Base-by-base conservation (phyloP, 176 grass and related monocot genomes). In the Eleusine coracana region DNA sequence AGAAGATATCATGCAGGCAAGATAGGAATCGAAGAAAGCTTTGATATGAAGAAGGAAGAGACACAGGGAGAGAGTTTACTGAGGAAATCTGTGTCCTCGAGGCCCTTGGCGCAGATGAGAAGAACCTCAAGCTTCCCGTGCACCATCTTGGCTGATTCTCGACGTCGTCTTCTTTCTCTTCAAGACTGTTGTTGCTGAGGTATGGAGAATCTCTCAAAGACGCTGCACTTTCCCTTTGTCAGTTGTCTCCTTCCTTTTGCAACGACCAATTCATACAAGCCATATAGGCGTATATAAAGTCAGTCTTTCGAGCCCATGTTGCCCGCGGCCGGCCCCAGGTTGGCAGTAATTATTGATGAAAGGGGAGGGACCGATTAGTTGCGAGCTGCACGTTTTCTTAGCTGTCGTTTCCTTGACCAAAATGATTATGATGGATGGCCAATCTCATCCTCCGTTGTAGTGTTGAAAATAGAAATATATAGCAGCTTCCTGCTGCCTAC, bases 91-190 rank as follows among this genome's bases (percentile, higher is more conserved):
- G 84, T 72, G 87, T 94, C 63, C 34, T 85, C 84, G 49, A 94
- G 89, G 78, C 73, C 89, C 81, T 89, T 94, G 89, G 92, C 92
- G 67, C 77, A 62, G 67, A 91, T 68, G 36, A 91, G 92, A 52
- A 94, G 89, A 16, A 91, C 89, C 52, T 94, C 71, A 28, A 94
- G 89, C 67, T 86, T 94, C 20, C 92, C 87, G 38, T 61, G 67
- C 64, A 80, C 84, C 92, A 94, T 94, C 29, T 68, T 27, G 65
- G 45, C 49, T 68, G 55, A 5, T 18, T 13, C 16, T 27, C 21
- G 18, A 61, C 40, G 2, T 16, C 27, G 7, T 68, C 63, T 31
- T 21, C 31, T 27, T 29, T 20, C 15, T 25, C 29, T 18, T 34
- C 31, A 34, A 34, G 34, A 11, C 10, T 83, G 40, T 40, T 16